These are phyloP conservation scores for Coix lacrymajobi DNA, from an alignment of 176 grass and related monocot genomes.

Conservation along the genomic window DNA sequence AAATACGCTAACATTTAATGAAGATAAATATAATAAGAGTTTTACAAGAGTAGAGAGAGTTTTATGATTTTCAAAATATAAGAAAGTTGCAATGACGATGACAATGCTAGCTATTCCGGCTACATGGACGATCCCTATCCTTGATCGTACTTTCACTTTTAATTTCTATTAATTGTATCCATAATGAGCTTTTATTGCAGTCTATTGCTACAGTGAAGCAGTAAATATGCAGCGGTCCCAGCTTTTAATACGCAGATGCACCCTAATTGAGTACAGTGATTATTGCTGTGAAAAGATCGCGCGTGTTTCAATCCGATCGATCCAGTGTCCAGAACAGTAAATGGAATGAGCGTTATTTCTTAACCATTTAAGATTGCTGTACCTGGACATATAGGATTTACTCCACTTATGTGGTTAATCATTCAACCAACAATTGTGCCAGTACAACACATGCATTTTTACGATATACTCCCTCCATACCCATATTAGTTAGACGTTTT, in stretches of 20 bases:
- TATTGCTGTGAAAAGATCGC: slow-evolving; percentile 23
- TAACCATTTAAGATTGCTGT: not conserved
- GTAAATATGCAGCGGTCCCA: slow-evolving; percentile 18
- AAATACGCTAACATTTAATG: too few relatives aligned
- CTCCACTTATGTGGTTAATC: not conserved
- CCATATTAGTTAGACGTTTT: too few relatives aligned
- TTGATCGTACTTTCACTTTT: slow-evolving; percentile 24
- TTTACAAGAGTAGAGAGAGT: too few relatives aligned
- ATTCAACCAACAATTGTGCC: not conserved
- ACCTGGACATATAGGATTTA: not conserved
- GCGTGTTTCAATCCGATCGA: not conserved
- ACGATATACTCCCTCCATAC: too few relatives aligned
- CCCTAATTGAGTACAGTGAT: not conserved
- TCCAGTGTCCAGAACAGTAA: not conserved
- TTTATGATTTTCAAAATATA: too few relatives aligned
- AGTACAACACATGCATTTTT: not conserved
- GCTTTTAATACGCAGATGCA: slow-evolving; percentile 17
- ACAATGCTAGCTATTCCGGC: too few relatives aligned
- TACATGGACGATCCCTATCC: not conserved
- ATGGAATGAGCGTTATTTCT: not conserved
- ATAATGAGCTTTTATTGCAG: not conserved
- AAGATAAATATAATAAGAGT: too few relatives aligned
- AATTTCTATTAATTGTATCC: slow-evolving; percentile 12
- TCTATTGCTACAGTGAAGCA: not conserved
- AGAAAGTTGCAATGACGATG: too few relatives aligned